Conservation (phyloP, 2,329 filamentous ascomycete genomes). For the Nemania sp. region DNA sequence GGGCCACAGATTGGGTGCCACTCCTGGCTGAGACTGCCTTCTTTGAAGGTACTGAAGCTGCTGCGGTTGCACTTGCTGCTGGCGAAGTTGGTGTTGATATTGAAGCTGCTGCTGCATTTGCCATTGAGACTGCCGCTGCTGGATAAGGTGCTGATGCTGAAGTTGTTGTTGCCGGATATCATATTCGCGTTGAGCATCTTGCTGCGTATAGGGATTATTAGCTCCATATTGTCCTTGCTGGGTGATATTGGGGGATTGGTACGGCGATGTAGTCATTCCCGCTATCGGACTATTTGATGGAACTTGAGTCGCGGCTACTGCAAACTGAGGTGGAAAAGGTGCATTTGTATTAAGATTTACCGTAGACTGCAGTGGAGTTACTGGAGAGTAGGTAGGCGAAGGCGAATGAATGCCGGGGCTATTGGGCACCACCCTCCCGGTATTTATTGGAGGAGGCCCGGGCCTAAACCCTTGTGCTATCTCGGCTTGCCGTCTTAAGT, state of each 20-base stretch:
- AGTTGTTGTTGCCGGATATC: constrained; percentile 23
- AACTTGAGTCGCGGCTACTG: constrained; percentile 4
- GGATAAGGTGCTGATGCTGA: constrained; percentile 17
- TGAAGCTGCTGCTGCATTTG: constrained; percentile 29
- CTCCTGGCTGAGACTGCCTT: constrained; percentile 27
- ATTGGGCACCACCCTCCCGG: constrained; percentile 6
- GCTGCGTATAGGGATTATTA: constrained; percentile 16
- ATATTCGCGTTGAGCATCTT: background rate
- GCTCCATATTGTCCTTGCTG: constrained; percentile 33
- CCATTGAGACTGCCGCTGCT: constrained; percentile 28
- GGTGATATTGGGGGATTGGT: constrained; percentile 14
- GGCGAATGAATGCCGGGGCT: constrained; percentile 33
- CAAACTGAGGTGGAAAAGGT: constrained; percentile 28
- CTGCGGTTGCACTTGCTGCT: constrained; percentile 24
- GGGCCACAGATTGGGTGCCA: constrained; percentile 22
- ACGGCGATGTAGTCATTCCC: constrained; percentile 20
- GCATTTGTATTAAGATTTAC: constrained; percentile 18
- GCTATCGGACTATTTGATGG: constrained; percentile 18
- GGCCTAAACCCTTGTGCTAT: constrained; percentile 23
- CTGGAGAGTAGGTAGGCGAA: constrained; percentile 32
- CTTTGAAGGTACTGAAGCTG: constrained; percentile 22
- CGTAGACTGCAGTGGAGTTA: background rate
- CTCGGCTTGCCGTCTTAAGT: constrained; percentile 14
- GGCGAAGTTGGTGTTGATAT: constrained; percentile 8
- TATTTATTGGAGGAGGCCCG: constrained; percentile 16